Percentiles rank a stretch among this genome's conserved stretches.
Evolutionary conservation across 805 yeast species (phyloP).

Genomic region (Ogataea paraovalis): DNA sequence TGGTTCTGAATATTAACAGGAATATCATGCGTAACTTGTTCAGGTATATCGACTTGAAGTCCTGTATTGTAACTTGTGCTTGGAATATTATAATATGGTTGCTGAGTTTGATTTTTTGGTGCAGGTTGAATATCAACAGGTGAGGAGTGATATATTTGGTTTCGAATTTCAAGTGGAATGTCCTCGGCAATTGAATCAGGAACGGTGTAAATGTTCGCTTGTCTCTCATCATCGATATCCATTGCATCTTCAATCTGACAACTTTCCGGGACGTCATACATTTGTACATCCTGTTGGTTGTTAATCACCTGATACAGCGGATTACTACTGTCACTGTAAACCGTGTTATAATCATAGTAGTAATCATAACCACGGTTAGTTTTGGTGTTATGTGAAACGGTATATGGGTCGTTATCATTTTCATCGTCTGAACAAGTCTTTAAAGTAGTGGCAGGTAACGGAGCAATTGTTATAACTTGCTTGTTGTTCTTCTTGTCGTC

Average conservation of each 20-base stretch:
- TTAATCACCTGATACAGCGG: slow-evolving; percentile 29
- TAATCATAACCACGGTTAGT: slow-evolving; percentile 74
- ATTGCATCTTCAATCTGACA: slow-evolving; percentile 32
- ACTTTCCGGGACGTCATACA: slow-evolving; percentile 39
- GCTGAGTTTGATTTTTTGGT: not conserved
- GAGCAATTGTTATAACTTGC: slow-evolving; percentile 57
- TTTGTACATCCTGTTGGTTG: slow-evolving; percentile 24
- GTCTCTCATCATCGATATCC: slow-evolving; percentile 18
- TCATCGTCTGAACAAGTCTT: slow-evolving; percentile 67
- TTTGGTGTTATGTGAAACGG: slow-evolving; percentile 68
- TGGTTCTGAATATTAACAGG: slow-evolving; percentile 8
- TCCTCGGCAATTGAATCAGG: slow-evolving; percentile 2
- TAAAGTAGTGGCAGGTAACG: slow-evolving; percentile 81
- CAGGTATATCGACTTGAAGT: slow-evolving; percentile 1
- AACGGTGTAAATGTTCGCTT: not conserved
- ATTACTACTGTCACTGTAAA: slow-evolving; percentile 53
- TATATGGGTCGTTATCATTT: slow-evolving; percentile 55
- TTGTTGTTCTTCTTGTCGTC: slow-evolving; percentile 4
- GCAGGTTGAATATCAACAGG: not conserved
- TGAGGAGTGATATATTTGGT: not conserved
- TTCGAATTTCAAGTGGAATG: slow-evolving; percentile 1
- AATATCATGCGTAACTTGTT: slow-evolving; percentile 6
- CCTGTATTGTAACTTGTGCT: slow-evolving; percentile 1
- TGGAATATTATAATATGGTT: not conserved
- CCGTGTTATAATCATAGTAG: slow-evolving; percentile 77